Evolutionary conservation across 495 filamentous ascomycete species (phyloP).

Genomic region (Aspergillus avenaceus): DNA sequence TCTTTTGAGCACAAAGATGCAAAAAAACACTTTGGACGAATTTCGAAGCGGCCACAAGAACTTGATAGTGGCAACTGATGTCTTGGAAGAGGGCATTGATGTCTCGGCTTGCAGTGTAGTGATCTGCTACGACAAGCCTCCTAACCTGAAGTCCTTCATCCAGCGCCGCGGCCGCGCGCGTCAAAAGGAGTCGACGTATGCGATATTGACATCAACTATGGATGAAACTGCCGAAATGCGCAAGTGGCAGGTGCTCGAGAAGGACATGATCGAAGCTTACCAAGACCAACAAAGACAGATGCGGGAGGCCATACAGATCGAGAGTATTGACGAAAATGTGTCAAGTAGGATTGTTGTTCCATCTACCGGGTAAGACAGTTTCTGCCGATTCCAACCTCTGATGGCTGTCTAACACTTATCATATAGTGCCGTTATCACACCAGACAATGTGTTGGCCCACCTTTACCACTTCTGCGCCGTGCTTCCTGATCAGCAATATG

Average conservation of each 20-base stretch:
- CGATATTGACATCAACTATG: conserved; percentile 53
- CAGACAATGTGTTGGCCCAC: conserved; percentile 67
- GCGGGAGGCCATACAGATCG: conserved; percentile 41
- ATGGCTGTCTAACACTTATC: neutral
- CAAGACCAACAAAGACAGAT: conserved; percentile 61
- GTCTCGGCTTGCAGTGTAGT: conserved; percentile 81
- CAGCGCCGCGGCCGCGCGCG: conserved; percentile 84
- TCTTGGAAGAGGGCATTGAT: conserved; percentile 91
- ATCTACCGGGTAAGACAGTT: conserved; percentile 45
- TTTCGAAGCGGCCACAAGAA: conserved; percentile 70
- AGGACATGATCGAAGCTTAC: conserved; percentile 69
- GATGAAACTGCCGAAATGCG: conserved; percentile 32
- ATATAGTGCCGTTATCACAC: conserved; percentile 66
- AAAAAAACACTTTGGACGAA: conserved; percentile 57
- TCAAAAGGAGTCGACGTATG: conserved; percentile 63
- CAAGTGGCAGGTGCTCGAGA: conserved; percentile 62
- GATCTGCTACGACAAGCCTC: conserved; percentile 75
- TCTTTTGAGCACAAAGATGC: conserved; percentile 50
- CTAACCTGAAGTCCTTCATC: conserved; percentile 79
- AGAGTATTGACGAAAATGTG: conserved; percentile 45
- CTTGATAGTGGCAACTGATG: conserved; percentile 77
- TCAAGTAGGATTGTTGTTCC: conserved; percentile 41
- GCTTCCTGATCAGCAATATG: conserved; percentile 53
- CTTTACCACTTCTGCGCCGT: conserved; percentile 78
- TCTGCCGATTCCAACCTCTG: neutral